Base-by-base conservation (phyloP, 495 filamentous ascomycete species). In the Pyrenopolyporus hunteri region DNA sequence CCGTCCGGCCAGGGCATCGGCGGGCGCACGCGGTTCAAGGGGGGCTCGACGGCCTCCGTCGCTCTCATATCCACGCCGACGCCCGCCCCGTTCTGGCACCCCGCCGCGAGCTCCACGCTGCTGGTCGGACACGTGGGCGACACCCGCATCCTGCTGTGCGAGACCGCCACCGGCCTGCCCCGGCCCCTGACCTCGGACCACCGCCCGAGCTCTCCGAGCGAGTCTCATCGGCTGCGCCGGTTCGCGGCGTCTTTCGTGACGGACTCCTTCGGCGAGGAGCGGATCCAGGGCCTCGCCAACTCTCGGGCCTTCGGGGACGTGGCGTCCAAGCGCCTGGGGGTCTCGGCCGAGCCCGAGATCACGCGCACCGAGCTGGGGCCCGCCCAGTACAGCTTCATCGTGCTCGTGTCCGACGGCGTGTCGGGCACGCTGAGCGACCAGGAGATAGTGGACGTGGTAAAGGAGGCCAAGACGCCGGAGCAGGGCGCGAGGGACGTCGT, bases 221-320 rank as follows among this genome's bases (percentile, higher is more conserved):
- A 98, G 76, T 86, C 89, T 9, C 85, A 83, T 46, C 85, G 94
- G 17, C 82, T 98, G 26, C 87, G 92, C 4, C 88, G 93, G 46
- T 97, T 89, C 67, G 90, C 91, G 9, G 78, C 88, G 11, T 89
- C 88, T 0, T 93, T 98, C 63, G 86, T 95, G 17, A 96, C 93
- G 0, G 94, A 98, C 71, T 94, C 91, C 11, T 98, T 98, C 68
- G 94, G 94, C 66, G 95, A 98, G 73, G 95, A 98, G 72, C 91
- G 94, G 58, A 92, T 98, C 77, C 85, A 85, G 47, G 92, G 93
- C 0, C 84, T 98, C 0, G 94, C 94, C 65, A 98, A 98, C 75
- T 93, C 90, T 6, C 89, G 94, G 4, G 82, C 93, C 2, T 97
- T 98, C 66, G 94, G 94, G 25, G 94, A 98, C 74, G 89, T 96